Percentiles rank a stretch among this genome's conserved stretches.
phyloP scores from a whole-genome alignment of 2,329 filamentous ascomycete species.

The Fusarium sacchari region DNA sequence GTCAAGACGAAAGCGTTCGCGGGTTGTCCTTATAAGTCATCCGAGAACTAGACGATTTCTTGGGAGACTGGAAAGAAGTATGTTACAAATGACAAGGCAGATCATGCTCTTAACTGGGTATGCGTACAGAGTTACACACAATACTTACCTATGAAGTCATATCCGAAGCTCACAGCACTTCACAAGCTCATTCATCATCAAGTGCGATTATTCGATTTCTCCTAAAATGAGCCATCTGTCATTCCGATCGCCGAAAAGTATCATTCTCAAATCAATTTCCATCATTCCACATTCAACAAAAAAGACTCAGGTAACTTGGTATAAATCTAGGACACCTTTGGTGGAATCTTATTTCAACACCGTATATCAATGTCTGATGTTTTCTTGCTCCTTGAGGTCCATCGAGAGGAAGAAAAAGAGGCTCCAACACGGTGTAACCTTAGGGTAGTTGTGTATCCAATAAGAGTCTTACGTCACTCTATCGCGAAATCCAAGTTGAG shows the following conservation, averaged over 20 bases:
- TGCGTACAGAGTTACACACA: neutral
- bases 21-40: conserved; percentile 57
- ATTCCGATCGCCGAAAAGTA: neutral
- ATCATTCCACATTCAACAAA: neutral
- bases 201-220: neutral
- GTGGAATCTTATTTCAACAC: too few species aligned
- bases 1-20: conserved; percentile 46
- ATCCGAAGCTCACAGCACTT: neutral
- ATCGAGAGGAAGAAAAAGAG: neutral
- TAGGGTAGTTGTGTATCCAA: conserved; percentile 2
- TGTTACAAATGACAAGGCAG: neutral
- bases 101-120: neutral
- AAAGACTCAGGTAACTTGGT: too few species aligned
- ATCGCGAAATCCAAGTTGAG: neutral
- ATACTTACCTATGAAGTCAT: neutral
- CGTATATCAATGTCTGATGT: too few species aligned
- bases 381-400: too few species aligned
- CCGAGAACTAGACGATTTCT: neutral
- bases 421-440: neutral
- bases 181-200: neutral
- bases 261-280: neutral
- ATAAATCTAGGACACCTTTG: too few species aligned
- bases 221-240: neutral
- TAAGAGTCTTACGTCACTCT: conserved; percentile 10
- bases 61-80: neutral